phyloP scores from a whole-genome alignment of 495 filamentous ascomycete genomes.

The Podospora bellae-mahoneyi region DNA sequence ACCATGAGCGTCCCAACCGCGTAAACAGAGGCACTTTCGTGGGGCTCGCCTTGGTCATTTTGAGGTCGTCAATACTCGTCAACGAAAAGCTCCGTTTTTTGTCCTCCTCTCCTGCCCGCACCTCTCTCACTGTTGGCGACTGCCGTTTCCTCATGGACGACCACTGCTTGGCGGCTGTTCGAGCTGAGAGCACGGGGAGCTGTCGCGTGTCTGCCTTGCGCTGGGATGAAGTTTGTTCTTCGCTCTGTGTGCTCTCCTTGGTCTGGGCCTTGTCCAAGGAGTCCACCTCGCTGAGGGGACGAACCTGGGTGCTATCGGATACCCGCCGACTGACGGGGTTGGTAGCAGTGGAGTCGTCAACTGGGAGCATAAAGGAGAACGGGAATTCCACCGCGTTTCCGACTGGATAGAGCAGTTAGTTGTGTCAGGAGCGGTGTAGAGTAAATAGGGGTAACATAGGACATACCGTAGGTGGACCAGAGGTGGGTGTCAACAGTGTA shows the following conservation, averaged over 20 bases:
- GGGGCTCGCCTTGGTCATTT: constrained; percentile 15
- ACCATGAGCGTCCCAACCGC: constrained; percentile 26
- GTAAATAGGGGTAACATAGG: neutral
- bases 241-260: neutral
- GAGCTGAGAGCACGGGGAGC: neutral
- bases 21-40: constrained; percentile 20
- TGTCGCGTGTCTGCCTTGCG: neutral
- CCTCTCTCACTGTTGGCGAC: neutral
- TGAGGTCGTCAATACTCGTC: constrained; percentile 24
- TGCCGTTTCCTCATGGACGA: constrained; percentile 10
- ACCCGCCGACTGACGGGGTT: neutral
- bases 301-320: constrained; percentile 1
- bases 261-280: neutral
- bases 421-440: neutral
- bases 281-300: neutral
- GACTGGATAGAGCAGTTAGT: constrained; percentile 20
- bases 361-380: constrained; percentile 29
- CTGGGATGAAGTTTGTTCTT: neutral
- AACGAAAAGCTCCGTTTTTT: constrained; percentile 25
- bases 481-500: constrained; percentile 30
- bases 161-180: neutral
- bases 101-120: neutral
- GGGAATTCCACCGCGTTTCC: constrained; percentile 28
- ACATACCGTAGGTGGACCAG: constrained; percentile 28
- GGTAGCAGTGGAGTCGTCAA: neutral